These are phyloP conservation scores for Pichia californica DNA, from an alignment of 805 yeast genomes.

Conservation along the genomic window DNA sequence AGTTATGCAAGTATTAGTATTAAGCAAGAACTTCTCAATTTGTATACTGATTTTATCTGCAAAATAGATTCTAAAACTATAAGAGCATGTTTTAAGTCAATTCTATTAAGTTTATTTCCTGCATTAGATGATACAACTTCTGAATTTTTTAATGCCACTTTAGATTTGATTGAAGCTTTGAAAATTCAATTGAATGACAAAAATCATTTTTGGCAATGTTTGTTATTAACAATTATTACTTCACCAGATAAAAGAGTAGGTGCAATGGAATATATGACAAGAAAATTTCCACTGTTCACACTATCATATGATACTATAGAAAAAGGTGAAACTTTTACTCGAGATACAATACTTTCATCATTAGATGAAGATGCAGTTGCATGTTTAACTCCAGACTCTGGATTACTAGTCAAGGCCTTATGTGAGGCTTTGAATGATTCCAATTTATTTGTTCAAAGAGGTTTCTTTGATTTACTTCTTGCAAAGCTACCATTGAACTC, in stretches of 20 bases:
- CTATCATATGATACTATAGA: neutral
- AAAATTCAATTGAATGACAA: slow-evolving; percentile 55
- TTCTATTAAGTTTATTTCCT: slow-evolving; percentile 69
- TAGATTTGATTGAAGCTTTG: slow-evolving; percentile 55
- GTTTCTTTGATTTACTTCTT: slow-evolving; percentile 76
- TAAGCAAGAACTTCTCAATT: slow-evolving; percentile 64
- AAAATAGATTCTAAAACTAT: slow-evolving; percentile 43
- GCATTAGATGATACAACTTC: slow-evolving; percentile 91
- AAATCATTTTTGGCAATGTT: slow-evolving; percentile 78
- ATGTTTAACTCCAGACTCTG: slow-evolving; percentile 71
- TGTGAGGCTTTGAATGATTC: slow-evolving; percentile 60
- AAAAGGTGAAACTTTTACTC: slow-evolving; percentile 8
- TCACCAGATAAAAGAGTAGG: slow-evolving; percentile 80
- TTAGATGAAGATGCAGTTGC: slow-evolving; percentile 42
- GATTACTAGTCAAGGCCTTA: slow-evolving; percentile 69
- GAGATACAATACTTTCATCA: slow-evolving; percentile 17
- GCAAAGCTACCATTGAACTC: slow-evolving; percentile 62
- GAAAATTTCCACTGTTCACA: slow-evolving; percentile 56
- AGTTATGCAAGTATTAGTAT: slow-evolving; percentile 85
- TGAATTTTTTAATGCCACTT: slow-evolving; percentile 62
- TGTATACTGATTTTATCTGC: slow-evolving; percentile 52
- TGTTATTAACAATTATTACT: slow-evolving; percentile 68
- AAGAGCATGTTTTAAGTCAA: slow-evolving; percentile 55
- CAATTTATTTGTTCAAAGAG: slow-evolving; percentile 73
- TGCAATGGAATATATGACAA: slow-evolving; percentile 68